Evolutionary conservation across 2,329 filamentous ascomycete species (phyloP).

Genomic region (Neofusicoccum umdonicola): DNA sequence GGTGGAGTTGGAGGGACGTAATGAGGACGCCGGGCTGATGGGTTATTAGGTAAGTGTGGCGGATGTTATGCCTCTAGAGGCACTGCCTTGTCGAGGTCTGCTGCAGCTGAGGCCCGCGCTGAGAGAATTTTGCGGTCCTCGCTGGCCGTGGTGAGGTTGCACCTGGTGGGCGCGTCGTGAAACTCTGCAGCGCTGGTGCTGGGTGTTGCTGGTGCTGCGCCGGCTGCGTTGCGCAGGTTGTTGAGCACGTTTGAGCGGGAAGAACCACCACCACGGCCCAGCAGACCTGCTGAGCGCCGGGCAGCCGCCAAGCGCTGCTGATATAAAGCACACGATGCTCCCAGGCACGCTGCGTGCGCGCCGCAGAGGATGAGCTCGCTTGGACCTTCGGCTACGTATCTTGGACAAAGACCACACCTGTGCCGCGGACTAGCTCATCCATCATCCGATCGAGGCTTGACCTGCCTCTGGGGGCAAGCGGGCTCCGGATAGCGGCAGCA

Average conservation of each 20-base stretch:
- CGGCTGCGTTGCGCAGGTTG: not conserved
- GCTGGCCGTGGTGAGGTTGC: not conserved
- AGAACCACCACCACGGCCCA: not conserved
- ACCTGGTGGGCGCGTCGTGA: not conserved
- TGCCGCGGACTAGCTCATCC: not conserved
- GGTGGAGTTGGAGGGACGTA: not conserved
- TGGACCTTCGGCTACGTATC: constrained; percentile 11
- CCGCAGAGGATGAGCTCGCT: not conserved
- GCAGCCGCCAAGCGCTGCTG: not conserved
- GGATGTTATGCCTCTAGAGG: constrained; percentile 14
- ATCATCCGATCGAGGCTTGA: not conserved
- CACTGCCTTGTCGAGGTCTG: not conserved
- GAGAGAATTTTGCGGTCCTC: not conserved
- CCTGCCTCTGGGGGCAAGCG: not conserved
- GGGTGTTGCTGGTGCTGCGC: not conserved
- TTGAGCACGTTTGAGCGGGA: constrained; percentile 10
- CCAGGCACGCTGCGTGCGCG: not conserved
- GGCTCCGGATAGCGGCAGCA: not conserved
- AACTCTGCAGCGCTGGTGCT: not conserved
- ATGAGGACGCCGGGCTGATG: constrained; percentile 4
- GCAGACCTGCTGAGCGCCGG: not conserved
- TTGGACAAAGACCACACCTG: not conserved
- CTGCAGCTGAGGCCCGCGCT: not conserved
- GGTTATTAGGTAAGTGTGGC: constrained; percentile 13
- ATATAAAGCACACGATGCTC: not conserved